Base-by-base conservation (phyloP, 768 basidiomycete genomes). In the Fomitopsis pulvina region DNA sequence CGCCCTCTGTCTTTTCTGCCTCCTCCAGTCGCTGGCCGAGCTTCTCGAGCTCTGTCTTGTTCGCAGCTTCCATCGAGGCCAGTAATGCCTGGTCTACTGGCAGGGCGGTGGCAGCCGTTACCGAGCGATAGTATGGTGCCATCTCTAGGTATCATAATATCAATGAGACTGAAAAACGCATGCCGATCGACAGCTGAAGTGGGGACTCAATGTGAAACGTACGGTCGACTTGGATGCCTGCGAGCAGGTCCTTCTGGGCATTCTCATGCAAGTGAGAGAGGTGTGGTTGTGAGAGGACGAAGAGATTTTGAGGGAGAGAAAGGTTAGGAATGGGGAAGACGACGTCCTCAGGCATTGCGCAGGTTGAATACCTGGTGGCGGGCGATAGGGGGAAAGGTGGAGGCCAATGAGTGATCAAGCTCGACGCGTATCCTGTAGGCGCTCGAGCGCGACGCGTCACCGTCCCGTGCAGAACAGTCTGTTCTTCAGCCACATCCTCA, bases 321-420 rank as follows among this genome's bases (percentile, higher is more conserved):
- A 93, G 81, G 63, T 96, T 94, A 21, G 93, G 94, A 53, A 89
- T 85, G 0, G 91, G 91, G 32, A 89, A 76, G 2, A 93, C 81
- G 12, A 79, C 69, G 55, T 94, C 90, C 66, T 95, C 88, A 47
- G 89, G 78, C 90, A 93, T 92, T 50, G 43, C 57, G 45, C 16
- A 27, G 32, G 29, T 28, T 26, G 44, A 20, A 27, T n/a, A 43
- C 12, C 25, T 41, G 9, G 29, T 26, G 24, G 32, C n/a, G n/a
- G n/a, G n/a, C n/a, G n/a, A n/a, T n/a, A 30, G 24, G 55, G 47
- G 32, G 52, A 34, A n/a, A 29, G 28, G 21, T 16, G 12, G 28
- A 24, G 27, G 26, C n/a, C 38, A 39, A 41, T 21, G 48, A 27
- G 25, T 10, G 32, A 34, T 47, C 47, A 44, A 45, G 57, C 53